A percentile compares a stretch with the other conserved stretches of the same genome.
phyloP scores from a whole-genome alignment of 2,329 filamentous ascomycete species.

The Diaporthe sp. region DNA sequence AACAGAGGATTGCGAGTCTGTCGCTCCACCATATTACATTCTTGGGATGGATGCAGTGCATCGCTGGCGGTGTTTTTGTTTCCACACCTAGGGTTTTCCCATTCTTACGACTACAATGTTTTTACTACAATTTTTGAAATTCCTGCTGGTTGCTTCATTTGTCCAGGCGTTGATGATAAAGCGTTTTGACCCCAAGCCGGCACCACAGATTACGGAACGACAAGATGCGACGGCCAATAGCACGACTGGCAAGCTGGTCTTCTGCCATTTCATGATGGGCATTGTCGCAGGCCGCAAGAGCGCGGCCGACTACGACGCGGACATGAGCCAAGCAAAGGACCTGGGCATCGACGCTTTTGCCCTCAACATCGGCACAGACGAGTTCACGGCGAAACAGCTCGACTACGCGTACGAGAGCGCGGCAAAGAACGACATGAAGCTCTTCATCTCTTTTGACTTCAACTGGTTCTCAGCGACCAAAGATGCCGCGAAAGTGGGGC shows the following conservation, averaged over 20 bases:
- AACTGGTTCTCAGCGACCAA: constrained; percentile 39
- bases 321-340: constrained; percentile 39
- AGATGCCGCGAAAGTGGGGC: constrained; percentile 55
- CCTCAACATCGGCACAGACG: constrained; percentile 51
- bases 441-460: constrained; percentile 68
- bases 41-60: constrained; percentile 9
- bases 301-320: constrained; percentile 39
- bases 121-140: constrained; percentile 25
- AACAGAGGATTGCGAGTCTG: neutral
- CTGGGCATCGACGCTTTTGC: constrained; percentile 49
- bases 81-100: neutral
- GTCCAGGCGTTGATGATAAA: constrained; percentile 24
- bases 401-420: constrained; percentile 62
- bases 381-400: constrained; percentile 58
- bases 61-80: constrained; percentile 8
- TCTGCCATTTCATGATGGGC: constrained; percentile 40
- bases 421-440: constrained; percentile 60
- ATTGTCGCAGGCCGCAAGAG: constrained; percentile 37
- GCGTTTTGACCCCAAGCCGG: constrained; percentile 20
- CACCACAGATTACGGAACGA: neutral
- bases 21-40: constrained; percentile 5
- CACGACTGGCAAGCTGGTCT: constrained; percentile 37
- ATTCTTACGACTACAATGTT: constrained; percentile 23
- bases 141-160: constrained; percentile 30
- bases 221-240: constrained; percentile 27